Percentiles rank a stretch among this genome's conserved stretches.
These are phyloP conservation scores for Protostelium mycophagum DNA, from an alignment of 78 protist genomes.

Conservation along the genomic window DNA sequence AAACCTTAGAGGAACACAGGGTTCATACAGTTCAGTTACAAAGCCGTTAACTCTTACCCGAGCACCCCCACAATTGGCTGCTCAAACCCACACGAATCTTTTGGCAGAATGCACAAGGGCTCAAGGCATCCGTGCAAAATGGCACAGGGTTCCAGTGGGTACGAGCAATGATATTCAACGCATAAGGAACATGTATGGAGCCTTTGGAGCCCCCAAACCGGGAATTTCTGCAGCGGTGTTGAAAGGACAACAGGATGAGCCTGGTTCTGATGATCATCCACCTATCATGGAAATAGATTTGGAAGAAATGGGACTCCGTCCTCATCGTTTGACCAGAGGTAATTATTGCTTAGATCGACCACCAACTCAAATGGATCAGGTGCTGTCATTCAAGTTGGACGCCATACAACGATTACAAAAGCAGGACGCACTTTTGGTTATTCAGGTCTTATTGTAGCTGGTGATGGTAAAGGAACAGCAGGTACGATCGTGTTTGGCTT, in stretches of 20 bases:
- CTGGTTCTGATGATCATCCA: no score
- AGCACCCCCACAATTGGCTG: not conserved
- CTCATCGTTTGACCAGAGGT: not conserved
- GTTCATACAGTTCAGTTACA: not conserved
- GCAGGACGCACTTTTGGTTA: constrained; percentile 35
- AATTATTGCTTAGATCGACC: not conserved
- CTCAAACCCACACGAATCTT: no score
- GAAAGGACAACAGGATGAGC: no score
- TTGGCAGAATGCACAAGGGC: no score
- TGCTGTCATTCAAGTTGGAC: constrained; percentile 7
- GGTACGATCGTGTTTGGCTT: not conserved
- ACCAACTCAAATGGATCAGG: not conserved
- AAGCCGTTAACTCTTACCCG: not conserved
- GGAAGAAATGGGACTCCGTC: not conserved
- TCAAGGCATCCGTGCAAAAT: not conserved
- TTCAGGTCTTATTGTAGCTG: constrained; percentile 19
- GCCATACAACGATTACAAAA: constrained; percentile 30
- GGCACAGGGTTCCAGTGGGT: not conserved
- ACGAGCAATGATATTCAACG: not conserved
- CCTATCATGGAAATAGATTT: not conserved
- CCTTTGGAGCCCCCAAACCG: not conserved
- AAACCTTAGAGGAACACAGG: not conserved
- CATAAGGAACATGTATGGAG: not conserved
- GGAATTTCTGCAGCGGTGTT: no score
- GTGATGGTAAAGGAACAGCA: constrained; percentile 47